A percentile compares a stretch with the other conserved stretches of the same genome.
phyloP scores from a whole-genome alignment of 2,329 filamentous ascomycete species.

The Incumbomyces lentus region DNA sequence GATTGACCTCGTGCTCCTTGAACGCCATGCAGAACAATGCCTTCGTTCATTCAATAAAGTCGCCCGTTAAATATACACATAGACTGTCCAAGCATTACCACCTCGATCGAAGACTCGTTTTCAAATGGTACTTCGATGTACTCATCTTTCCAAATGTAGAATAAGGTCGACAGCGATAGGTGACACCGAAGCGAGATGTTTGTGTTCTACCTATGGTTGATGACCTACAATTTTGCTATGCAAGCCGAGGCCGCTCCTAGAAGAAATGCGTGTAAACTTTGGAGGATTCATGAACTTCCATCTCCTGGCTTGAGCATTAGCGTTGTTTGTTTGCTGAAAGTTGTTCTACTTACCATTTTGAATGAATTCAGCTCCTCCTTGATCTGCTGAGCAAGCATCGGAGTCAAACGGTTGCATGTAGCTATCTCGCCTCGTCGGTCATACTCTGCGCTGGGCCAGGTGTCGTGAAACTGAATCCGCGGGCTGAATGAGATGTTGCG shows the following conservation, averaged over 20 bases:
- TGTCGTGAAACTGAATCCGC: slow-evolving; percentile 88
- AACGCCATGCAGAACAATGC: slow-evolving; percentile 8
- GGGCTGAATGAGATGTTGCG: slow-evolving; percentile 70
- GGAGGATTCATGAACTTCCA: slow-evolving; percentile 98
- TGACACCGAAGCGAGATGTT: not conserved
- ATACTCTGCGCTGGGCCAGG: slow-evolving; percentile 91
- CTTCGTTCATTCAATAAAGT: slow-evolving; percentile 1
- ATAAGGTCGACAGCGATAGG: slow-evolving; percentile 7
- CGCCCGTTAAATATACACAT: slow-evolving; percentile 18
- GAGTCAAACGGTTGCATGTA: slow-evolving; percentile 93
- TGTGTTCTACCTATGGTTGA: not conserved
- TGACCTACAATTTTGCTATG: slow-evolving; percentile 6
- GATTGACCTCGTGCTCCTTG: not conserved
- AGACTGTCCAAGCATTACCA: slow-evolving; percentile 7
- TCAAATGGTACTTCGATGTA: slow-evolving; percentile 9
- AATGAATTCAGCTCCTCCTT: slow-evolving; percentile 99
- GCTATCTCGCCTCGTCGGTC: slow-evolving; percentile 92
- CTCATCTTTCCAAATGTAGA: not conserved
- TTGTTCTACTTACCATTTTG: slow-evolving; percentile 69
- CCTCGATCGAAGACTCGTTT: slow-evolving; percentile 13
- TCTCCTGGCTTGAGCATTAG: slow-evolving; percentile 56
- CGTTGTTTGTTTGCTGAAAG: slow-evolving; percentile 29
- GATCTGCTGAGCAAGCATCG: slow-evolving; percentile 95
- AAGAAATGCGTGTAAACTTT: slow-evolving; percentile 99
- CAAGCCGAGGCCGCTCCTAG: slow-evolving; percentile 32